phyloP scores from a whole-genome alignment of 1,284 basidiomycete species.

The Irpex rosettiformis region DNA sequence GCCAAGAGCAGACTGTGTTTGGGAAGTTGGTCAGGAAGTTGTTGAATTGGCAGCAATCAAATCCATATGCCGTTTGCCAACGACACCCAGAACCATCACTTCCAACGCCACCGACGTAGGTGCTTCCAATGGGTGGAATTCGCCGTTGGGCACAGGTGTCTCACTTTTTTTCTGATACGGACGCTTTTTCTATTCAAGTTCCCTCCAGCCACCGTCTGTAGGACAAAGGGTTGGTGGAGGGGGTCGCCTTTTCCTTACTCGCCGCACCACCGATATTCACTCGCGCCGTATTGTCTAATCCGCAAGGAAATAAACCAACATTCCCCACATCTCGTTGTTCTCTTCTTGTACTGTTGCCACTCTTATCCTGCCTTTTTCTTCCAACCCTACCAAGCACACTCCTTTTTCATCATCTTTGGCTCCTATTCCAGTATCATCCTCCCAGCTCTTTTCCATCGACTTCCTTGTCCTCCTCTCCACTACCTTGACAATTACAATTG shows the following conservation, averaged over 20 bases:
- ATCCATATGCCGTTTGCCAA: neutral
- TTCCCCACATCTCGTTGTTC: slow-evolving; percentile 8
- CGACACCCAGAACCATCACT: neutral
- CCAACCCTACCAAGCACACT: slow-evolving; percentile 14
- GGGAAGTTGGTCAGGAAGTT: neutral
- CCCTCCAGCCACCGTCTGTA: slow-evolving; percentile 19
- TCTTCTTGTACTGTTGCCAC: slow-evolving; percentile 7
- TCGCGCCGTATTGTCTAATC: slow-evolving; percentile 29
- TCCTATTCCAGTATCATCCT: slow-evolving; percentile 16
- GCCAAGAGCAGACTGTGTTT: neutral
- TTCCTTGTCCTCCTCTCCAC: slow-evolving; percentile 64
- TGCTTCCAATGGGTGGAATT: slow-evolving; percentile 1
- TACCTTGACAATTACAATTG: slow-evolving; percentile 40
- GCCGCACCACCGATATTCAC: slow-evolving; percentile 19
- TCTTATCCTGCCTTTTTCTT: slow-evolving; percentile 9
- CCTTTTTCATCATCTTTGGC: slow-evolving; percentile 11
- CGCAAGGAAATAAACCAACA: neutral
- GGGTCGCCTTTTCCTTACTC: slow-evolving; percentile 25
- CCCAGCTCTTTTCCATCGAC: slow-evolving; percentile 15
- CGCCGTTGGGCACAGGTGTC: slow-evolving; percentile 22
- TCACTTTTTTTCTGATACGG: slow-evolving; percentile 49
- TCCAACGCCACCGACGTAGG: neutral
- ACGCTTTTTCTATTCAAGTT: slow-evolving; percentile 63
- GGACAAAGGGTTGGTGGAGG: slow-evolving; percentile 12
- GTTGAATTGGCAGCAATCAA: neutral